Evolutionary conservation across 2,329 filamentous ascomycete species (phyloP).

Genomic region (Volutella citrinella): DNA sequence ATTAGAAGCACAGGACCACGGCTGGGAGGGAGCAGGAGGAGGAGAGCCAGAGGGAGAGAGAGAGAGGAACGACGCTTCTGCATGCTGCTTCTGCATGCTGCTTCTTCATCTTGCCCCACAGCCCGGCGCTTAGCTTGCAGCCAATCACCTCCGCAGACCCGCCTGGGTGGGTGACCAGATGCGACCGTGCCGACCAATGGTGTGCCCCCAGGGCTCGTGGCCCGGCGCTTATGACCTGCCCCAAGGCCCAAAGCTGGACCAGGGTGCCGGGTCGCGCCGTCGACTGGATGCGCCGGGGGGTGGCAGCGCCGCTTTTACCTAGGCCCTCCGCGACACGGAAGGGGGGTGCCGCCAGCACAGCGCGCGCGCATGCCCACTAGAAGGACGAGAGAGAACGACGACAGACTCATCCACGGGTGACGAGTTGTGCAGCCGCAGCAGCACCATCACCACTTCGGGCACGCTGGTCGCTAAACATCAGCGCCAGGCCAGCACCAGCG

Average conservation of each 20-base stretch:
- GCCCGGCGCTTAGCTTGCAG: conserved; percentile 30
- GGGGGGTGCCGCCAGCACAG: conserved; percentile 7
- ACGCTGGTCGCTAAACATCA: too few species aligned
- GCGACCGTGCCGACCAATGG: conserved; percentile 26
- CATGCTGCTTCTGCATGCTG: conserved; percentile 17
- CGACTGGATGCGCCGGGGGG: too few species aligned
- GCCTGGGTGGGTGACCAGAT: conserved; percentile 31
- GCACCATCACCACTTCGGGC: too few species aligned
- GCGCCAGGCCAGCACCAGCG: too few species aligned
- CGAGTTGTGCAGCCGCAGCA: too few species aligned
- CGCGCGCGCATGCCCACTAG: too few species aligned
- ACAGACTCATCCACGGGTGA: too few species aligned
- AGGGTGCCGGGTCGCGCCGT: conserved; percentile 24
- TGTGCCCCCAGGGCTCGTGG: conserved; percentile 11
- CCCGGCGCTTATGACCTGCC: conserved; percentile 32
- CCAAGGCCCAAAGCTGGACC: conserved; percentile 18
- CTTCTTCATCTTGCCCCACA: conserved; percentile 20
- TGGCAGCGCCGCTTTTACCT: conserved; percentile 21
- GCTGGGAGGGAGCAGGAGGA: conserved; percentile 10
- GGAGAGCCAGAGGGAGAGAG: conserved; percentile 5
- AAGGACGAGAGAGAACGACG: conserved; percentile 7
- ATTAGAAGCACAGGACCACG: conserved; percentile 10
- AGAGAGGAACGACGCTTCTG: conserved; percentile 20
- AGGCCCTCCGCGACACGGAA: conserved; percentile 4
- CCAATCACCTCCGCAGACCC: conserved; percentile 30